Base-by-base conservation (phyloP, 2,329 filamentous ascomycete species). In the Zarea fungicola region DNA sequence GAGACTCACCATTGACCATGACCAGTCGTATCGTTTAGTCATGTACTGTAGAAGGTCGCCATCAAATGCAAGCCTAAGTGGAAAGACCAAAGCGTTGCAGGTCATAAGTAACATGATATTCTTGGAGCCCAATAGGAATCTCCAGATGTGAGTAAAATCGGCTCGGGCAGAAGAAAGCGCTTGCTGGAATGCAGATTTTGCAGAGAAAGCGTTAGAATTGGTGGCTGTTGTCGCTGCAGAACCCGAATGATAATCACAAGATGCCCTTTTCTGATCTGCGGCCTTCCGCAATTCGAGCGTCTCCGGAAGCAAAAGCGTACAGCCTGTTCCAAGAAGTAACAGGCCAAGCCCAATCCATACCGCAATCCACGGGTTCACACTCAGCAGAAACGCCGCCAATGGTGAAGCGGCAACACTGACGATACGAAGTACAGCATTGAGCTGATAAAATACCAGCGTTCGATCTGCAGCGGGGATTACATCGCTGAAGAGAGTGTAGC, bases 1-100 rank as follows among this genome's bases (percentile, higher is more conserved):
- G 10, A 9, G 19, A 14, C 62, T 48, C 52, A 71, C 69, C 47
- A 63, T 64, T 34, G 66, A 69, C 71, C 73, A 75, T 7, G 67
- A 68, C 67, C 76, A 74, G 25, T 62, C 44, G 57, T 77, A 81
- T 6, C 76, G 68, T 41, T 71, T 74, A 1, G 72, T 74, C 47
- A 75, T 66, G 55, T 80, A 80, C 56, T 81, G 79, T 3, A 80
- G 55, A 6, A 78, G 51, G 19, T 66, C 65, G 21, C 64, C 60
- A 0, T 62, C 34, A 5, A 68, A 47, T 8, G 62, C 59, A 13
- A 69, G 59, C 1, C 59, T 57, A 14, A 70, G 52, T 1, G 63
- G 58, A 8, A 50, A 54, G n/a, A 50, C 59, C n/a, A 58, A 23
- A 0, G 58, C 58, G 14, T 58, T 60, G 0, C 68, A 65, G 2